Base-by-base conservation (phyloP, 129 eudicot genomes). In the Dittrichia graveolens region DNA sequence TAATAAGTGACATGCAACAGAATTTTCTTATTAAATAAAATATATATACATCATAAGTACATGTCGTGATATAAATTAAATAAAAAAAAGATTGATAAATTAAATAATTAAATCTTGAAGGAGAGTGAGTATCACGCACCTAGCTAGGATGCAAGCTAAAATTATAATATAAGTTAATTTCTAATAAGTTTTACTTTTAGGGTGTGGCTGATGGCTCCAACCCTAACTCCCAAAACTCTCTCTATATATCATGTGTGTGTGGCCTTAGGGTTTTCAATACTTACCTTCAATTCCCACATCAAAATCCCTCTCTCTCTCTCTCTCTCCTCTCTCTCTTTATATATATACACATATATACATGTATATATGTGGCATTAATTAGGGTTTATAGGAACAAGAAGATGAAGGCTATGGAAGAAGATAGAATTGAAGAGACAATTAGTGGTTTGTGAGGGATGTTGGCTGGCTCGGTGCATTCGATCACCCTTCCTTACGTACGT, bases 371-470 rank as follows among this genome's bases (percentile, higher is more conserved):
- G 76, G 46, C 12, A 46, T 24, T 12, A 63, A 46, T 24, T 12
- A 63, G 73, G 37, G 72, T 75, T 65, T 34, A 15, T 55, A 31
- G 53, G 37, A 39, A 18, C 42, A 69, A 49, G 61, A 66, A 4
- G 75, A 66, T 34, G 62, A 62, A 70, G 67, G 5, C 38, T 15
- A 62, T 39, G 49, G 43, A 76, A 62, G 63, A 52, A 39, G 13
- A 24, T 24, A 24, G 31, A 24, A 24, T 24, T 24, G 31, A 63
- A 78, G 76, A 74, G 67, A 15, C 72, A 73, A 49, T 6, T 61
- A 55, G 62, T 54, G 61, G 79, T 82, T 90, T 90, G 96, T 67
- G 85, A 83, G 88, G 88, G 80, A 84, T 84, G 85, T 84, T 84
- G 88, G 72, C 88, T 84, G 88, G 88, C 88, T 84, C 88, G 85